Evolutionary conservation across 2,329 filamentous ascomycete species (phyloP), one percentile per base, ranked within the genome.

Genomic region (Botrytis tulipae): DNA sequence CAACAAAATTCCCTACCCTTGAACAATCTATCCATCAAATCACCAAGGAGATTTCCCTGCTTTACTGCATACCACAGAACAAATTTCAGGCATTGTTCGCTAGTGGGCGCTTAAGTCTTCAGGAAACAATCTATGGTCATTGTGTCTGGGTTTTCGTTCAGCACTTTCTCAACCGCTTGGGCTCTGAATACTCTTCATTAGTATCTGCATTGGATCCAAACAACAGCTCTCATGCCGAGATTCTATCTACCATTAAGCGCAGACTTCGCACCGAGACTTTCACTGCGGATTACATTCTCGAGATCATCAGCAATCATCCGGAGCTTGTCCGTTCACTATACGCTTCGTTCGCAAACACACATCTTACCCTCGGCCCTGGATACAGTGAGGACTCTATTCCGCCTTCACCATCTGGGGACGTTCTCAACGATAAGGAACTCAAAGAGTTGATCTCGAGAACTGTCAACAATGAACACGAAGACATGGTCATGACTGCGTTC

Each of bases 51-150:
- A 92, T 97, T 69, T 98, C 96, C 2, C 88, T 99, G 74, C 87
- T 99, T 29, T 99, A 98, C 89, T 99, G 96, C 83, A 92, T 99
- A 78, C 96, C 96, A 22, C 95, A 97, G 83, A 99, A 97, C 87
- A 96, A 95, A 84, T 94, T 99, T 82, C 95, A 98, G 84, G 86
- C 87, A 74, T 89, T 97, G 78, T 99, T 99, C 83, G 93, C 93
- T 69, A 90, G 89, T 25, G 95, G 95, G 68, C 89, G 92, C 78
- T 87, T 99, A 76, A 98, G 95, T 81, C 87, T 99, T 70, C 96
- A 99, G 83, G 96, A 99, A 85, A 95, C 95, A 20, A 94, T 98
- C 80, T 99, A 99, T 82, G 95, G 94, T 42, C 96, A 99, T 85
- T 97, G 93, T 82, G 93, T 97, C 10, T 98, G 95, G 93, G 94